Evolutionary conservation across 257 asterid species (phyloP).

Genomic region (Coffea canephora): DNA sequence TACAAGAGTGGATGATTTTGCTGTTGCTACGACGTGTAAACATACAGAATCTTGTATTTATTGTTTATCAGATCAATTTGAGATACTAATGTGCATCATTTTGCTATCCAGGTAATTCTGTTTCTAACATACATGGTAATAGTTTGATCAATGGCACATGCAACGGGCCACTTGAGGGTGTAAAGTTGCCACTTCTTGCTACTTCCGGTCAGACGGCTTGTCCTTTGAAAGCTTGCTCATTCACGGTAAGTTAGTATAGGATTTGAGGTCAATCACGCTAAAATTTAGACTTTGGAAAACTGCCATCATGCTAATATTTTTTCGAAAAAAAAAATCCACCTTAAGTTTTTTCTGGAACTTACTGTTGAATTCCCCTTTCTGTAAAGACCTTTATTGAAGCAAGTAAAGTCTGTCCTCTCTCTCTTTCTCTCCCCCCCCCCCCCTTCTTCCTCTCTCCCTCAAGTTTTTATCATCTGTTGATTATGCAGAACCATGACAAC

Average conservation of each 20-base stretch:
- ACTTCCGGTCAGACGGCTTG: slow-evolving; percentile 37
- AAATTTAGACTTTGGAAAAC: background rate
- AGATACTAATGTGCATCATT: slow-evolving; percentile 14
- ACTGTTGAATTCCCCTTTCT: background rate
- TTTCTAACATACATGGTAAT: slow-evolving; percentile 30
- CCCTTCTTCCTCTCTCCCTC: background rate
- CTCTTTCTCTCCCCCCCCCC: background rate
- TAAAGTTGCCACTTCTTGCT: slow-evolving; percentile 27
- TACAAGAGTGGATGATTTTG: slow-evolving; percentile 22
- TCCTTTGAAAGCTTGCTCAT: slow-evolving; percentile 54
- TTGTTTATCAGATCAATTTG: slow-evolving; percentile 13
- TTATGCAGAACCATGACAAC: background rate
- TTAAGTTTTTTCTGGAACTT: background rate
- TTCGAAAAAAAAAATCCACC: background rate
- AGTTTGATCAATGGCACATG: slow-evolving; percentile 27
- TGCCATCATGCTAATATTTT: background rate
- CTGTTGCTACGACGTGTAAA: slow-evolving; percentile 23
- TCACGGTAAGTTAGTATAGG: slow-evolving; percentile 48
- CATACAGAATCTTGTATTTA: slow-evolving; percentile 25
- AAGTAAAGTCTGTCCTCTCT: background rate
- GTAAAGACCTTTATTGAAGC: background rate
- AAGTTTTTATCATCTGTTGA: slow-evolving; percentile 5
- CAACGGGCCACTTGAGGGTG: slow-evolving; percentile 26
- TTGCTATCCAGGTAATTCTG: slow-evolving; percentile 42
- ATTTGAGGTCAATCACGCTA: slow-evolving; percentile 14